phyloP scores from a whole-genome alignment of 139 green algal species.

The Picochlorum costavermella region DNA sequence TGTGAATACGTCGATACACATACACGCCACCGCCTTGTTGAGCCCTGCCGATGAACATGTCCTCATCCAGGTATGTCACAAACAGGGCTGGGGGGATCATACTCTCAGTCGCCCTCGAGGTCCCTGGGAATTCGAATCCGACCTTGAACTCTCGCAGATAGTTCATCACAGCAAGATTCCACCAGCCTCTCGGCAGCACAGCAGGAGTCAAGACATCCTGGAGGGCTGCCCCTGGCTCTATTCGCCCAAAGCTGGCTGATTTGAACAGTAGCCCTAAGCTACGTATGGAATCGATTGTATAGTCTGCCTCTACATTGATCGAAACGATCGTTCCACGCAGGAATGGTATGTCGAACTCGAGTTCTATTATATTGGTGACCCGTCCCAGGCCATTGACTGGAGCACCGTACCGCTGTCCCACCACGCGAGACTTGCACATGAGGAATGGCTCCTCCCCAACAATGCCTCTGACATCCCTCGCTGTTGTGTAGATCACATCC shows the following conservation, averaged over 20 bases:
- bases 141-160: conserved; percentile 22
- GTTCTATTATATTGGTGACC: conserved; percentile 48
- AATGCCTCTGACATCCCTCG: conserved; percentile 34
- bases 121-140: neutral
- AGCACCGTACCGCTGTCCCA: conserved; percentile 40
- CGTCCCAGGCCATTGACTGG: conserved; percentile 11
- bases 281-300: conserved; percentile 20
- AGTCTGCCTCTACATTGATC: conserved; percentile 31
- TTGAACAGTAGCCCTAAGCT: conserved; percentile 27
- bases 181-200: conserved; percentile 30
- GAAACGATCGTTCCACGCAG: conserved; percentile 1
- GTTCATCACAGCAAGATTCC: conserved; percentile 31
- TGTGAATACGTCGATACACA: conserved; percentile 19
- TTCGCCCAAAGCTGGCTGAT: conserved; percentile 24
- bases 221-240: conserved; percentile 13
- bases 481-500: conserved; percentile 42
- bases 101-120: neutral
- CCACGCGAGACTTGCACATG: neutral
- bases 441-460: neutral
- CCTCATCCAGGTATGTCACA: conserved; percentile 35
- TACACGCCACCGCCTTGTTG: conserved; percentile 31
- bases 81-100: conserved; percentile 14
- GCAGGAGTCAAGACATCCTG: conserved; percentile 35
- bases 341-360: conserved; percentile 8
- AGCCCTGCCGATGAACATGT: conserved; percentile 39